Conservation (phyloP, 139 green algal species). For the Volvox reticuliferus region DNA sequence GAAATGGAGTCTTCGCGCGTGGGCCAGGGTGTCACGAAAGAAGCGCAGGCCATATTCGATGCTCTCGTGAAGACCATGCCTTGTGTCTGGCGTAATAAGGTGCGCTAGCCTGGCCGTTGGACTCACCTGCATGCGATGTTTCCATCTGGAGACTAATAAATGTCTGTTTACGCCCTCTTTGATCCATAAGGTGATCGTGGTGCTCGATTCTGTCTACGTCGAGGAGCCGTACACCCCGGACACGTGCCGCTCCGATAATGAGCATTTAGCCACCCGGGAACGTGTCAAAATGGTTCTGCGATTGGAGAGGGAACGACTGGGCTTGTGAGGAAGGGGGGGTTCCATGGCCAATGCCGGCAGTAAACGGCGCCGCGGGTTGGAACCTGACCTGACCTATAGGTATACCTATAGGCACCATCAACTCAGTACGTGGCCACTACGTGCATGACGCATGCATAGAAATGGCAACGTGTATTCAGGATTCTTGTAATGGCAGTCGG, state of each 20-base stretch:
- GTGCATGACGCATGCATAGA: too few relatives aligned
- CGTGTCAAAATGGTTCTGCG: slow-evolving; percentile 79
- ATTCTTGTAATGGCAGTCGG: too few relatives aligned
- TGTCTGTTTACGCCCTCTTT: background rate
- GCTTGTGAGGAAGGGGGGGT: slow-evolving; percentile 27
- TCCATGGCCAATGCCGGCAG: background rate
- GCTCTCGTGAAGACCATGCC: slow-evolving; percentile 88
- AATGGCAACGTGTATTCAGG: too few relatives aligned
- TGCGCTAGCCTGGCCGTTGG: background rate
- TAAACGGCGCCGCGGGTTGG: too few relatives aligned
- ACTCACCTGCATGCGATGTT: background rate
- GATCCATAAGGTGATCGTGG: slow-evolving; percentile 68
- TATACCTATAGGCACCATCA: too few relatives aligned
- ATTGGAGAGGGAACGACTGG: slow-evolving; percentile 50
- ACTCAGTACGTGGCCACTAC: too few relatives aligned
- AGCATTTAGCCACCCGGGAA: slow-evolving; percentile 57
- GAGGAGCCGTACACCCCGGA: slow-evolving; percentile 60
- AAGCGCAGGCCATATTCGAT: slow-evolving; percentile 88
- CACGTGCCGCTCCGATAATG: background rate
- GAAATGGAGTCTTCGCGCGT: slow-evolving; percentile 81
- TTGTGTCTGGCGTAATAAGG: slow-evolving; percentile 75
- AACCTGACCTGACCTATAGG: too few relatives aligned
- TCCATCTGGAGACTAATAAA: too few relatives aligned
- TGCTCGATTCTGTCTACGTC: slow-evolving; percentile 78
- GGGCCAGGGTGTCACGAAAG: slow-evolving; percentile 78